Conservation (phyloP, 805 yeast genomes). For the Candida yuanshanica region DNA sequence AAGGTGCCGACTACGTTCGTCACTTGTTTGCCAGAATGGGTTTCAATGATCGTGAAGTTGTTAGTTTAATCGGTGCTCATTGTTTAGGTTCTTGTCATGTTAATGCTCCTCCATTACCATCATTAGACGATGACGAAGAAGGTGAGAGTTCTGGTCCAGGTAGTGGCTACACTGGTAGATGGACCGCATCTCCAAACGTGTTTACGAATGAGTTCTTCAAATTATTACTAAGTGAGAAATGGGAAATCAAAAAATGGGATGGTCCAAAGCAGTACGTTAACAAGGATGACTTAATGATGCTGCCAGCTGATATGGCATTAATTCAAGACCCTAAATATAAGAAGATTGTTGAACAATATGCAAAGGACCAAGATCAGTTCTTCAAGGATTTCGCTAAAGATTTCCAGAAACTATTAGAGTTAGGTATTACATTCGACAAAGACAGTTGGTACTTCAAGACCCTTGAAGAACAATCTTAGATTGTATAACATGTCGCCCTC, state of each 20-base stretch:
- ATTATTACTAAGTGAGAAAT: slow-evolving; percentile 46
- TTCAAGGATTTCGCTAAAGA: slow-evolving; percentile 60
- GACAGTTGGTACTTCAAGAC: slow-evolving; percentile 52
- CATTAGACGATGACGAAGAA: slow-evolving; percentile 10
- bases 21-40: slow-evolving; percentile 61
- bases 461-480: slow-evolving; percentile 52
- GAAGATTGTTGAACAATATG: slow-evolving; percentile 60
- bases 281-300: slow-evolving; percentile 73
- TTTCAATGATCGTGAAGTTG: slow-evolving; percentile 65
- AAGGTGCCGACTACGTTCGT: slow-evolving; percentile 60
- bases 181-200: slow-evolving; percentile 77
- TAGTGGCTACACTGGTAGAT: slow-evolving; percentile 83
- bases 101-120: slow-evolving; percentile 23
- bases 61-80: slow-evolving; percentile 72
- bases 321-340: slow-evolving; percentile 54
- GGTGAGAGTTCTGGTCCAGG: slow-evolving; percentile 28
- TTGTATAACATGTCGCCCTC: not conserved
- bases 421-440: slow-evolving; percentile 59
- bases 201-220: slow-evolving; percentile 73
- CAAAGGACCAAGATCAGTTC: slow-evolving; percentile 57
- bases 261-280: slow-evolving; percentile 59
- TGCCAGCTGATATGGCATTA: slow-evolving; percentile 73
- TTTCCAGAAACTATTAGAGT: slow-evolving; percentile 66
- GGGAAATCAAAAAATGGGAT: slow-evolving; percentile 52
- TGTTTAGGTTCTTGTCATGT: slow-evolving; percentile 73